Base-by-base conservation (phyloP, 2,329 filamentous ascomycete species). In the Hymenoscyphus infarciens region DNA sequence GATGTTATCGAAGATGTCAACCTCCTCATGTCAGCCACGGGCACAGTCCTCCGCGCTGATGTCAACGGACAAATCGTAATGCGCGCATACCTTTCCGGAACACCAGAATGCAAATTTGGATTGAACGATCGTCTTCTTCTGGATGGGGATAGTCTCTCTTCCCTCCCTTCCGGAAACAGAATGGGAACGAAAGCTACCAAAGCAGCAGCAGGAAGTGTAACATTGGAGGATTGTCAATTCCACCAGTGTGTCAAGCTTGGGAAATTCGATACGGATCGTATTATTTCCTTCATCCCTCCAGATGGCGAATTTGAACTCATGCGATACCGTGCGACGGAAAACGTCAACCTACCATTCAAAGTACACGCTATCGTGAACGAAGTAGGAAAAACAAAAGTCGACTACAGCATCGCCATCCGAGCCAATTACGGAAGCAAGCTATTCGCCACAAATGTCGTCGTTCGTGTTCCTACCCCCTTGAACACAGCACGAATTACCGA, bases 1-100 rank as follows among this genome's bases (percentile, higher is more conserved):
- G 95, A 99, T 77, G 95, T 99, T 19, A 99, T 99, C 73, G 95
- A 99, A 78, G 95, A 99, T 74, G 94, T 99, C 72, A 99, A 99
- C 77, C 84, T 99, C 63, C 88, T 99, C 73, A 97, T 99, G 90
- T 98, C 94, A n/a, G 95, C 95, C 5, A 95, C 92, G 0, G 95
- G 95, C 33, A 94, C 93, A 25, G 92, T 99, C 31, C 84, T 99
- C 13, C 90, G 95, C 68, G 95, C 95, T 67, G 95, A 99, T 73
- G 95, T 99, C 60, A 97, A 92, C 59, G 95, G 95, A 59, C 93
- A 98, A 75, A 99, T 99, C 72, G 86, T 99, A 72, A 99, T 99
- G 95, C 92, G 95, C 71, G 95, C 95, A 64, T 99, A 99, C 74
- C 87, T 99, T 29, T 91, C 91, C 22, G 95, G 96, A 38, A 99